Evolutionary conservation across 192 early-diverging fungal species (phyloP), one percentile per base, ranked within the genome.

Genomic region (Oehlia diaphana): DNA sequence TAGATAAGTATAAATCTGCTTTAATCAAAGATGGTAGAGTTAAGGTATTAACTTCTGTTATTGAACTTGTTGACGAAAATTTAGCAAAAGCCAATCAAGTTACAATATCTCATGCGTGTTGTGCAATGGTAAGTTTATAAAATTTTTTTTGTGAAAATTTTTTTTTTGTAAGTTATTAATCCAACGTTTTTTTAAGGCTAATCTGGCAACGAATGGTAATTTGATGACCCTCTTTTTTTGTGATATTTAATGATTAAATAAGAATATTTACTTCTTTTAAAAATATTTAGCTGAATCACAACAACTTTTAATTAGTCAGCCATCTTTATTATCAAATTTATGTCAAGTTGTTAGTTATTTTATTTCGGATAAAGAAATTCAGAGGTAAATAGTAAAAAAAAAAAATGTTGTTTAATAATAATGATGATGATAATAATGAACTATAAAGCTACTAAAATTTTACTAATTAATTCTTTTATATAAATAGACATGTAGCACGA

Each of bases 151-250:
- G 19, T 42, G 42, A n/a, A n/a, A n/a, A 23, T 42, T 39, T 78
- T 14, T 13, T 21, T 1, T 19, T 62, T 9, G n/a, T 77, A 65
- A 42, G 2, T 39, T 26, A 10, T 26, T 76, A 23, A 61, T 33
- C 9, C 31, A 21, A 63, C 14, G 4, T 77, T 66, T 61, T 61
- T 26, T n/a, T 49, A 70, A 85, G 67, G 89, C 89, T 12, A 90
- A 90, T 66, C 76, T 90, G 82, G 89, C 89, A 8, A 90, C 89
- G 3, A 90, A 90, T 67, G 84, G 87, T 63, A 86, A 81, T 70
- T 81, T 58, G 31, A 23, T 76, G 8, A 42, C 0, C 39, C 37
- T 37, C 6, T 58, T 49, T 8, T 42, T 61, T 69, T 67, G 10
- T 21, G 33, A 73, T 3, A 39, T 69, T 19, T 69, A 42, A 21